Evolutionary conservation across 73 alveolate genomes (phyloP).

Genomic region (Tetrahymena elliotti): DNA sequence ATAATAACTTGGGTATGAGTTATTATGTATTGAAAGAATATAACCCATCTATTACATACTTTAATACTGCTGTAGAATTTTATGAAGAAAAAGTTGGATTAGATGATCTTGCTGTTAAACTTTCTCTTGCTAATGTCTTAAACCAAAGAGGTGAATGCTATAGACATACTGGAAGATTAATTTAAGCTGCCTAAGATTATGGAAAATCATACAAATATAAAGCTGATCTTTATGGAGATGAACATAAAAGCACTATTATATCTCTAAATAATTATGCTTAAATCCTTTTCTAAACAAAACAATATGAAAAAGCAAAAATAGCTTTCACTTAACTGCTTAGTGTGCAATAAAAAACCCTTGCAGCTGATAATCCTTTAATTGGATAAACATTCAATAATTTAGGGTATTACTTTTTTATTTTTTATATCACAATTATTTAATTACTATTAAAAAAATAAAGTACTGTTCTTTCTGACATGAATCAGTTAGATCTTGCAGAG

Average conservation of each 20-base stretch:
- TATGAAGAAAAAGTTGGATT: neutral
- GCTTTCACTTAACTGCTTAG: neutral
- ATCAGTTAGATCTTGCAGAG: neutral
- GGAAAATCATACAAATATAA: neutral
- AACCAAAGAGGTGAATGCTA: neutral
- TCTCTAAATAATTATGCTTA: neutral
- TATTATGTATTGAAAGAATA: neutral
- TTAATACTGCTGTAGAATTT: neutral
- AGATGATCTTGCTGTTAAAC: neutral
- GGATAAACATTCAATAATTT: neutral
- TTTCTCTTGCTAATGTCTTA: neutral
- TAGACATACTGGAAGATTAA: neutral
- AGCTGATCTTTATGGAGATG: neutral
- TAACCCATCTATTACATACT: neutral
- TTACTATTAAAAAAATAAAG: neutral
- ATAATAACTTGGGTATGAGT: neutral
- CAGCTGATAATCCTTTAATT: neutral
- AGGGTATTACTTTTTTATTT: neutral
- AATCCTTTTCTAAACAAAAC: neutral
- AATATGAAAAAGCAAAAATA: neutral
- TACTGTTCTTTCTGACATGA: neutral
- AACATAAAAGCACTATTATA: neutral
- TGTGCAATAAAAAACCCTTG: neutral
- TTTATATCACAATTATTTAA: neutral
- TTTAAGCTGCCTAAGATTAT: neutral